phyloP scores from a whole-genome alignment of 108 stramenopile genomes.

The Seminavis robusta region DNA sequence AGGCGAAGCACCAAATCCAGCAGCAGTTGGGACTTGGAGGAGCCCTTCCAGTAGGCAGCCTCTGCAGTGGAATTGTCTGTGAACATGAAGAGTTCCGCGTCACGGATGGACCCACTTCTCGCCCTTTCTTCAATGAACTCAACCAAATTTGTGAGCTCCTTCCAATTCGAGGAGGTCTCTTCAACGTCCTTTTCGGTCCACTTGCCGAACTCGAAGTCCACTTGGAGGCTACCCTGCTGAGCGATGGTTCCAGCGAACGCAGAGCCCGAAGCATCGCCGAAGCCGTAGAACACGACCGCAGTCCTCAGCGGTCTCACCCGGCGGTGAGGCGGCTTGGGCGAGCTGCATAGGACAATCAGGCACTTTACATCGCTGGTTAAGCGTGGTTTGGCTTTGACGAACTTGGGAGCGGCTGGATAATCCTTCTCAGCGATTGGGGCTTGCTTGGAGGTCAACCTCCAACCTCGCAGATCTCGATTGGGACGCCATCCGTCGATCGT shows the following conservation, averaged over 20 bases:
- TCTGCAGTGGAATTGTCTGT: conserved; percentile 46
- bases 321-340: conserved; percentile 5
- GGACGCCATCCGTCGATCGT: conserved; percentile 33
- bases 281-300: conserved; percentile 28
- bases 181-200: too few relatives aligned
- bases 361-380: conserved; percentile 10
- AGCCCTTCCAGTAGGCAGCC: conserved; percentile 16
- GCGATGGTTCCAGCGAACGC: too few relatives aligned
- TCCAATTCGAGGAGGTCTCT: conserved; percentile 37
- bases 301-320: background rate
- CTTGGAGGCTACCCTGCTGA: too few relatives aligned
- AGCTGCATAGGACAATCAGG: conserved; percentile 6
- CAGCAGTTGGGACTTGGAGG: conserved; percentile 12
- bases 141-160: conserved; percentile 28
- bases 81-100: conserved; percentile 38
- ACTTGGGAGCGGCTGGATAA: too few relatives aligned
- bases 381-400: too few relatives aligned
- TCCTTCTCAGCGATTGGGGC: too few relatives aligned
- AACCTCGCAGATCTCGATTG: conserved; percentile 37
- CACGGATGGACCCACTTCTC: background rate
- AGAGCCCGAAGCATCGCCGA: conserved; percentile 44
- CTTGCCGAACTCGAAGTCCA: too few relatives aligned
- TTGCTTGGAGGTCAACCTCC: conserved; percentile 6
- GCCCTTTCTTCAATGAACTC: conserved; percentile 22
- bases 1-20: conserved; percentile 23